Evolutionary conservation across 495 filamentous ascomycete species (phyloP), one percentile per base, ranked within the genome.

Genomic region (Penicillium robsamsonii): DNA sequence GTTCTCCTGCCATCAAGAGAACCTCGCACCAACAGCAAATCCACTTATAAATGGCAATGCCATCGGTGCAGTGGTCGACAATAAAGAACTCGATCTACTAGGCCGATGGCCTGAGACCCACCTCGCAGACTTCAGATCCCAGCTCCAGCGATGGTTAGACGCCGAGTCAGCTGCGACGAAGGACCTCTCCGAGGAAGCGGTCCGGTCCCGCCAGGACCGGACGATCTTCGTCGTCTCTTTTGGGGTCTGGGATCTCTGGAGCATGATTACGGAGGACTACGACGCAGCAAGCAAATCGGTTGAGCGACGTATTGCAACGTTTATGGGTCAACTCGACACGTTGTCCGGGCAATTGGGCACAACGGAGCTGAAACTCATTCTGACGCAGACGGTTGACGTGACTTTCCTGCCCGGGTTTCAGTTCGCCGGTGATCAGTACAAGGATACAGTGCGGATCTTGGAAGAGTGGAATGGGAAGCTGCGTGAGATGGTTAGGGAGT

Each of bases 191-290:
- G 63, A 52, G 17, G 64, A 67, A n/a, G 48, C 59, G 9, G 48
- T 69, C 37, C 49, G 50, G 41, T 55, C 44, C 17, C 68, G 68
- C 15, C 60, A 69, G 45, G 64, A 78, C 18, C 58, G 61, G 20
- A 74, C 72, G 18, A 65, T 74, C 20, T 69, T 80, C 40, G 69
- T 70, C 9, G 60, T 81, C 5, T 76, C 75, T 27, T 83, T 81
- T 56, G 74, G 77, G 5, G 61, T 81, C 22, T 81, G 76, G 70
- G 80, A 81, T 58, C 50, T 81, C 38, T 83, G 78, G 79, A 74
- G 74, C 43, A 65, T 77, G 20, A 66, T 75, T 25, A 60, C 61
- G 5, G 70, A 70, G 50, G 65, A 68, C 46, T 68, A 70, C 48
- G 56, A 59, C 22, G 56, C 65, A 15, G 77, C 74, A 3, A 55